A percentile compares a stretch with the other conserved stretches of the same genome.
phyloP scores from a whole-genome alignment of 2,329 filamentous ascomycete genomes.

The Metarhizium rileyi region DNA sequence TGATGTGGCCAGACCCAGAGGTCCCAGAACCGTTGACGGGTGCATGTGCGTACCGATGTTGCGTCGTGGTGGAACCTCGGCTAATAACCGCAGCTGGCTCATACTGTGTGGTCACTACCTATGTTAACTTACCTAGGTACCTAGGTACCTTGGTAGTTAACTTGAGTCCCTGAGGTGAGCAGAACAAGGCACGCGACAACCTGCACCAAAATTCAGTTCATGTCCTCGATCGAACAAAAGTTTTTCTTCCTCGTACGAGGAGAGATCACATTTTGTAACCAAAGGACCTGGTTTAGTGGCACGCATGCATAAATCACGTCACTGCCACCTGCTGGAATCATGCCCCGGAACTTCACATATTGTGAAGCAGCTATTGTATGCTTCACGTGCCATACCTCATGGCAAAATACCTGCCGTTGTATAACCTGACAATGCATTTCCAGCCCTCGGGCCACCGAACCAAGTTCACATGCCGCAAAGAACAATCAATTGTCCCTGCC shows the following conservation, averaged over 20 bases:
- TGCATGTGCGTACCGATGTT: neutral
- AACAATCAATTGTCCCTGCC: slow-evolving; percentile 20
- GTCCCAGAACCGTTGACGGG: neutral
- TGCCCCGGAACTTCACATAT: neutral
- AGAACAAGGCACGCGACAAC: slow-evolving; percentile 1
- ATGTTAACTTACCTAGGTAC: too few species aligned
- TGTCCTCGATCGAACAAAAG: neutral
- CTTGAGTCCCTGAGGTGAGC: too few species aligned
- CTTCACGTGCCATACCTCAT: slow-evolving; percentile 8
- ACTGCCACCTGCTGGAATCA: neutral
- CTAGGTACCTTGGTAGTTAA: too few species aligned
- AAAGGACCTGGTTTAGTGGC: neutral
- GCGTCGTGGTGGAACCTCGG: slow-evolving; percentile 22
- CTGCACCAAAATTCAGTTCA: too few species aligned
- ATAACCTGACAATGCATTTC: slow-evolving; percentile 20
- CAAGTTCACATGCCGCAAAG: slow-evolving; percentile 19
- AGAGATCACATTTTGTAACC: neutral
- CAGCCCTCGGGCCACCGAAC: slow-evolving; percentile 18
- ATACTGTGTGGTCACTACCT: too few species aligned
- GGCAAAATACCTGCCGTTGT: slow-evolving; percentile 8
- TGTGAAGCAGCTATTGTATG: neutral
- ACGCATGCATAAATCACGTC: neutral
- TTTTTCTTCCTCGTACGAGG: neutral
- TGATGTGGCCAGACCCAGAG: neutral
- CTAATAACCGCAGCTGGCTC: slow-evolving; percentile 17